These are phyloP conservation scores for Colletotrichum chlorophyti DNA, from an alignment of 2,329 filamentous ascomycete genomes.

Conservation along the genomic window DNA sequence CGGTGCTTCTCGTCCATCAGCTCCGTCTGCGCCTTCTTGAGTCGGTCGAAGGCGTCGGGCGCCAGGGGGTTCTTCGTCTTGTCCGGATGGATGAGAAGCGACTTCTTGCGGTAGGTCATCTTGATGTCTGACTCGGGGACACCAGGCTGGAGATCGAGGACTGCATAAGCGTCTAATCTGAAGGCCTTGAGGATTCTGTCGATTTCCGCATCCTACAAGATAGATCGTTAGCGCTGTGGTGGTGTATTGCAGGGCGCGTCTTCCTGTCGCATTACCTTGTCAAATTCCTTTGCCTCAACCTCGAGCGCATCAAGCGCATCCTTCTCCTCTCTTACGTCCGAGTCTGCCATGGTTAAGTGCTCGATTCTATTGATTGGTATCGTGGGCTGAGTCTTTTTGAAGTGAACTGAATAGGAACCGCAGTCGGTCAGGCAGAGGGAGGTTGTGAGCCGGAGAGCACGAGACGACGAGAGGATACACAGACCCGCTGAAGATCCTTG, in stretches of 20 bases:
- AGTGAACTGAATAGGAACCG: neutral
- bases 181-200: constrained; percentile 93
- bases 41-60: constrained; percentile 93
- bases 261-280: constrained; percentile 66
- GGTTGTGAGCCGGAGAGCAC: neutral
- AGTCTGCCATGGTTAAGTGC: constrained; percentile 44
- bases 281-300: constrained; percentile 86
- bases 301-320: constrained; percentile 84
- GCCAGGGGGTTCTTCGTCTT: constrained; percentile 92
- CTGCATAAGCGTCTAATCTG: constrained; percentile 80
- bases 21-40: constrained; percentile 92
- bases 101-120: constrained; percentile 91
- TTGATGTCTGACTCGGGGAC: constrained; percentile 98
- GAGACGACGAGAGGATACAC: constrained; percentile 18
- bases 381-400: neutral
- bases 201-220: constrained; percentile 84
- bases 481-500: constrained; percentile 3
- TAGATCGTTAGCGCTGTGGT: neutral
- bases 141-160: constrained; percentile 93
- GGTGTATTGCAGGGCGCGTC: neutral
- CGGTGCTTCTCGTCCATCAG: constrained; percentile 96
- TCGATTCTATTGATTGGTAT: neutral
- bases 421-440: neutral
- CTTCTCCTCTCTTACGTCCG: constrained; percentile 62
- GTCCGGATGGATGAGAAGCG: constrained; percentile 98